Evolutionary conservation across 306 rosid genomes (phyloP).

Genomic region (Prinsepia uniflora): DNA sequence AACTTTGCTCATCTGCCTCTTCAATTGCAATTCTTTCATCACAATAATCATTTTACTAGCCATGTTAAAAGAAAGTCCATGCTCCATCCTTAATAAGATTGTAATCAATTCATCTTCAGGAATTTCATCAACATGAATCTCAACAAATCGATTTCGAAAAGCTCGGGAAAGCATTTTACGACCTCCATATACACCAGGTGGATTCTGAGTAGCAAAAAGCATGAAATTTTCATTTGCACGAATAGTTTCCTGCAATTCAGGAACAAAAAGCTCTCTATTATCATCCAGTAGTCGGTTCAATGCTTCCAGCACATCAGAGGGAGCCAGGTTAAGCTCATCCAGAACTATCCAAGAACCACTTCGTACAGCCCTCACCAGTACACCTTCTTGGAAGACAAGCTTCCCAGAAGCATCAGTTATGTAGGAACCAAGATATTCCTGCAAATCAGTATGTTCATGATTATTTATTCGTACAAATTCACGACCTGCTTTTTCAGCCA

Average conservation of each 20-base stretch:
- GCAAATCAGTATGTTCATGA: conserved; percentile 97
- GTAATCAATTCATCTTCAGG: conserved; percentile 73
- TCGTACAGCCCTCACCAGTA: conserved; percentile 82
- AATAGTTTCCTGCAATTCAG: conserved; percentile 72
- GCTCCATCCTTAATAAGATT: conserved; percentile 50
- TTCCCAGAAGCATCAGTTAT: conserved; percentile 71
- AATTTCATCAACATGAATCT: conserved; percentile 89
- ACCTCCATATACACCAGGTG: conserved; percentile 86
- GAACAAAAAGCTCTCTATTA: conserved; percentile 90
- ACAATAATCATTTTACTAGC: conserved; percentile 78
- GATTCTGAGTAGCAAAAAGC: conserved; percentile 99
- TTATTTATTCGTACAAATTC: conserved; percentile 87
- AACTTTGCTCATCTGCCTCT: conserved; percentile 70
- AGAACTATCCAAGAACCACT: conserved; percentile 90
- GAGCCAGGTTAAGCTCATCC: conserved; percentile 97
- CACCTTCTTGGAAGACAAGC: conserved; percentile 86
- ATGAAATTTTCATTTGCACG: conserved; percentile 74
- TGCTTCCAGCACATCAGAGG: conserved; percentile 96
- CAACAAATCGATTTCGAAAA: conserved; percentile 88
- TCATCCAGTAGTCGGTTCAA: conserved; percentile 90
- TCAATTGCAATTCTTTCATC: conserved; percentile 80
- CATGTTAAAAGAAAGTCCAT: conserved; percentile 54
- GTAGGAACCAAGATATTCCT: conserved; percentile 89
- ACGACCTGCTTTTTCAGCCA: conserved; percentile 73
- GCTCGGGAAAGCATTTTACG: conserved; percentile 95